phyloP scores from a whole-genome alignment of 2,329 filamentous ascomycete genomes.

The Colletotrichum sp. region DNA sequence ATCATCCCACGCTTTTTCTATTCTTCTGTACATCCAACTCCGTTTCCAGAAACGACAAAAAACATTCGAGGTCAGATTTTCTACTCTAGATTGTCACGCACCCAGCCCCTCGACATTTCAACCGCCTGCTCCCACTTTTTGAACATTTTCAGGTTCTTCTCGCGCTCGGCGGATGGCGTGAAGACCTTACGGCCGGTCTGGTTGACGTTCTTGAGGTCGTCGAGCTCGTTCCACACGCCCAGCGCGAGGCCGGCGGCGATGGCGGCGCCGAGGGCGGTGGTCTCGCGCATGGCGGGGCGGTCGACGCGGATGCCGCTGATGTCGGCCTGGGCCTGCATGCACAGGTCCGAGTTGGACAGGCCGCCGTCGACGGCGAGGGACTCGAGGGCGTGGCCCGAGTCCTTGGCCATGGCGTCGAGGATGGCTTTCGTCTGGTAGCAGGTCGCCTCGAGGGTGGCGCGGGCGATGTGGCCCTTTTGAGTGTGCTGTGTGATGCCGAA shows the following conservation, averaged over 20 bases:
- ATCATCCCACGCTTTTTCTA: neutral
- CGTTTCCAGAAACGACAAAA: neutral
- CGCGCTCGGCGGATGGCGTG: constrained; percentile 63
- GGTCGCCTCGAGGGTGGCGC: constrained; percentile 87
- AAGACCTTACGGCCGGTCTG: constrained; percentile 73
- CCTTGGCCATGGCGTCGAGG: constrained; percentile 87
- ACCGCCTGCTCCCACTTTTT: constrained; percentile 62
- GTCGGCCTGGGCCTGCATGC: constrained; percentile 92
- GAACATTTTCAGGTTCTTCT: constrained; percentile 46
- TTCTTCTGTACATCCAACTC: neutral
- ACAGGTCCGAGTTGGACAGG: constrained; percentile 86
- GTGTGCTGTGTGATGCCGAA: constrained; percentile 89
- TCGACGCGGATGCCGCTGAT: constrained; percentile 83
- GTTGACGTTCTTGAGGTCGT: constrained; percentile 77
- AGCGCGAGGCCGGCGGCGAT: constrained; percentile 89
- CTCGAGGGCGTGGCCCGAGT: constrained; percentile 77
- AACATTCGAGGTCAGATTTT: neutral
- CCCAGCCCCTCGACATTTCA: constrained; percentile 63
- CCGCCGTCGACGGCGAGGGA: constrained; percentile 86
- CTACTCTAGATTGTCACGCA: constrained; percentile 25
- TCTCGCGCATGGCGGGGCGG: constrained; percentile 87
- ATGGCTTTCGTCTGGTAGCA: constrained; percentile 95
- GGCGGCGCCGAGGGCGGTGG: constrained; percentile 85
- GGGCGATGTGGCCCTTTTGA: constrained; percentile 82
- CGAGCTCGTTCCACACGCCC: constrained; percentile 74